These are phyloP conservation scores for Dillenia turbinata DNA, from an alignment of 164 flowering plant genomes.

Conservation along the genomic window DNA sequence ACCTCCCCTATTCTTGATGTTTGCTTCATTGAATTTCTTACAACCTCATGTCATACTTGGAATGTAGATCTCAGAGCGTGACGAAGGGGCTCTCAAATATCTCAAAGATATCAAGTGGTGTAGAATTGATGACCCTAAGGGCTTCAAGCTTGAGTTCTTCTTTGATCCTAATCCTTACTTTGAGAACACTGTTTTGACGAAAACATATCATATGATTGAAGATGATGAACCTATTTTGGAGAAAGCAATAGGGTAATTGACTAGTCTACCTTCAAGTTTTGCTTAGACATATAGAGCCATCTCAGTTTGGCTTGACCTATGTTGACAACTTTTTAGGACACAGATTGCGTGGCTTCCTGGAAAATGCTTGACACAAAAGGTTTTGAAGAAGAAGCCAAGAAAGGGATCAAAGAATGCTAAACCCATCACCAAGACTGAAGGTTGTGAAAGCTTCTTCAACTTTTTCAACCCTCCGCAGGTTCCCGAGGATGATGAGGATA, in stretches of 20 bases:
- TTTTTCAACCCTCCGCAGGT: slow-evolving; percentile 36
- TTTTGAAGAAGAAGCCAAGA: slow-evolving; percentile 38
- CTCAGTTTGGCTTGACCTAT: background rate
- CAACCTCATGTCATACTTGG: background rate
- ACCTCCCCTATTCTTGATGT: background rate
- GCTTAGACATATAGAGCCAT: background rate
- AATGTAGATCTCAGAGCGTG: slow-evolving; percentile 30
- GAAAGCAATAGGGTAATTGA: slow-evolving; percentile 42
- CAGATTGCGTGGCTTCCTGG: slow-evolving; percentile 44
- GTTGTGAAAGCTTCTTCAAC: slow-evolving; percentile 45
- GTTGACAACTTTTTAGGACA: slow-evolving; percentile 19
- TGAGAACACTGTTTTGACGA: slow-evolving; percentile 35
- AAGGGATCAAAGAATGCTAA: slow-evolving; percentile 39
- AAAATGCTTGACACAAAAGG: slow-evolving; percentile 33
- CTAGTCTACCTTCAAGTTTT: background rate
- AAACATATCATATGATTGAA: slow-evolving; percentile 48
- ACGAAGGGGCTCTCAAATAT: slow-evolving; percentile 38
- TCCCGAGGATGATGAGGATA: slow-evolving; percentile 30
- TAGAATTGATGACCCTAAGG: slow-evolving; percentile 36
- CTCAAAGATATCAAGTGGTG: slow-evolving; percentile 41
- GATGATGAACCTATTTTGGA: slow-evolving; percentile 43
- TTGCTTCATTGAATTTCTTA: background rate
- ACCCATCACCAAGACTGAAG: slow-evolving; percentile 40
- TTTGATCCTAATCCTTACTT: slow-evolving; percentile 42
- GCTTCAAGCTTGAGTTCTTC: slow-evolving; percentile 49